Percentiles rank a stretch among this genome's conserved stretches.
These are phyloP conservation scores for Asterophora parasitica DNA, from an alignment of 768 basidiomycete species.

Conservation along the genomic window DNA sequence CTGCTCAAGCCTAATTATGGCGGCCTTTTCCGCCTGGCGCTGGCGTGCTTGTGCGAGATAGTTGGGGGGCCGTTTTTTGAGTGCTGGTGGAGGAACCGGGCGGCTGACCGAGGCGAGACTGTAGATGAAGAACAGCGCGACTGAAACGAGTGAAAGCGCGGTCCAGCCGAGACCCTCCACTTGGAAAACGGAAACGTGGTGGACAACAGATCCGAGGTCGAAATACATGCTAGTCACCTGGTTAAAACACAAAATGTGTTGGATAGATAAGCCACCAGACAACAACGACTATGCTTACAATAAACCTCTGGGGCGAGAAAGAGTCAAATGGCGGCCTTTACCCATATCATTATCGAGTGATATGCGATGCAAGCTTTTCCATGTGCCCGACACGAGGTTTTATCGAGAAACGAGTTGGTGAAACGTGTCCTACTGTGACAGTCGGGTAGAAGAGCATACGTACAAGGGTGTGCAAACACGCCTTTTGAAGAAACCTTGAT, in stretches of 20 bases:
- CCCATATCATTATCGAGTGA: not conserved
- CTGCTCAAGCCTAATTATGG: conserved; percentile 19
- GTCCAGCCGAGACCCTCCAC: conserved; percentile 15
- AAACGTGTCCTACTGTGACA: not conserved
- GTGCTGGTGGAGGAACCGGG: not conserved
- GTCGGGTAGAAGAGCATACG: too few species aligned
- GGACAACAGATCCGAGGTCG: not conserved
- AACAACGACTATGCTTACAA: not conserved
- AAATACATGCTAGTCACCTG: not conserved
- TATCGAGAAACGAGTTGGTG: not conserved
- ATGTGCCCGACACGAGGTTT: conserved; percentile 1
- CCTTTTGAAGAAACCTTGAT: too few species aligned
- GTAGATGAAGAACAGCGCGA: conserved; percentile 14
- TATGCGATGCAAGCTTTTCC: not conserved
- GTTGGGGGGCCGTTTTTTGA: conserved; percentile 1
- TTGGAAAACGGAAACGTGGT: conserved; percentile 7
- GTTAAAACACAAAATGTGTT: not conserved
- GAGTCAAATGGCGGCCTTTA: not conserved
- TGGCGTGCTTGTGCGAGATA: conserved; percentile 19
- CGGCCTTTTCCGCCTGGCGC: conserved; percentile 17
- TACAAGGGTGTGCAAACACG: too few species aligned
- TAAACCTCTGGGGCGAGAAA: not conserved
- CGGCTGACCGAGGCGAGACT: conserved; percentile 11
- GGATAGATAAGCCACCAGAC: not conserved
- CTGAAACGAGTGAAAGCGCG: conserved; percentile 11